Evolutionary conservation across 805 yeast species (phyloP).

Genomic region (Lipomyces spencermartinsiae): DNA sequence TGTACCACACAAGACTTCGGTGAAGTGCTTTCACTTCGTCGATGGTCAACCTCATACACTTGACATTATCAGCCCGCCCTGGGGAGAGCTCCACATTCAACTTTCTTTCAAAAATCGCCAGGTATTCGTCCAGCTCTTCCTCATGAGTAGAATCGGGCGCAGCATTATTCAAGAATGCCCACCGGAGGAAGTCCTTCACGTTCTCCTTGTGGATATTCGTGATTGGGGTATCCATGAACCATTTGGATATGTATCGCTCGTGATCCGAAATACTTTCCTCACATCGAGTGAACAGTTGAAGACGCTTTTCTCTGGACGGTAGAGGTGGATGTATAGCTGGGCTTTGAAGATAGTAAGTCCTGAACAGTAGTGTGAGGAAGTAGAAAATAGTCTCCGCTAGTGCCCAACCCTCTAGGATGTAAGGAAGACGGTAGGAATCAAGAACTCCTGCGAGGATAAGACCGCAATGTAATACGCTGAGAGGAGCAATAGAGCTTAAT

Average conservation of each 20-base stretch:
- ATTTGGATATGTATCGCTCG: constrained; percentile 4
- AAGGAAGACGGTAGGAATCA: constrained; percentile 1
- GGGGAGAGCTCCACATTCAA: constrained; percentile 4
- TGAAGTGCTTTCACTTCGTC: constrained; percentile 8
- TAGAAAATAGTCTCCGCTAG: constrained; percentile 7
- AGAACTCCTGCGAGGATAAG: neutral
- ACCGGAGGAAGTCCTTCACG: constrained; percentile 9
- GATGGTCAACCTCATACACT: constrained; percentile 5
- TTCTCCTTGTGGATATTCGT: neutral
- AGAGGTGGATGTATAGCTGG: constrained; percentile 9
- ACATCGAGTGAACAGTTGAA: constrained; percentile 4
- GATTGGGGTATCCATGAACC: constrained; percentile 9
- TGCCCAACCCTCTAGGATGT: neutral
- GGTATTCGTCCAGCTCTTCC: constrained; percentile 3
- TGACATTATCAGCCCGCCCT: constrained; percentile 3
- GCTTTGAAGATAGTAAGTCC: constrained; percentile 5
- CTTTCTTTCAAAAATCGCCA: neutral
- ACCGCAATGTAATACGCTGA: neutral
- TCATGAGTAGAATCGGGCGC: constrained; percentile 2
- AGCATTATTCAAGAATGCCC: constrained; percentile 9
- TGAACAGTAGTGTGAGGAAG: neutral
- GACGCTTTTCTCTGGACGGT: neutral
- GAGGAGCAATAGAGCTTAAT: constrained; percentile 13
- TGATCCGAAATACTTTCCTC: neutral
- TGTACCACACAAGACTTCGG: constrained; percentile 10